Base-by-base conservation (phyloP, 2,329 filamentous ascomycete species). In the Thyridium curvatum region DNA sequence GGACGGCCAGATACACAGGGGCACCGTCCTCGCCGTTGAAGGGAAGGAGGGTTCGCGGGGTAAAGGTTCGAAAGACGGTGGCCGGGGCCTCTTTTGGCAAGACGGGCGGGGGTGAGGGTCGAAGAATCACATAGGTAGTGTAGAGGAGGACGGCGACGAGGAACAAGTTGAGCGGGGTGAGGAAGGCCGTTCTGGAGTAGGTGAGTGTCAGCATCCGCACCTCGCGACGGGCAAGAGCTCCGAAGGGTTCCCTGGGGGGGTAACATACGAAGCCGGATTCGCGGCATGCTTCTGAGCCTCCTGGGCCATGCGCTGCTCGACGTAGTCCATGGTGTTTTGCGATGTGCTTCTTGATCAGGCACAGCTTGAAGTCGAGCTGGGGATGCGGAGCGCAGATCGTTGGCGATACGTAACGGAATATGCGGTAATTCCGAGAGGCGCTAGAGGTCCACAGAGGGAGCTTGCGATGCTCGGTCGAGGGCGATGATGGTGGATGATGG, bases 1-100 rank as follows among this genome's bases (percentile, higher is more conserved):
- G 85, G 14, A 97, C 89, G n/a, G 88, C 86, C 35, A 98, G 77
- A 64, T 87, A 95, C 41, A 97, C 86, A 36, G 87, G 87, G 49
- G 68, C 69, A 52, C 73, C 74, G 53, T 85, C 74, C 39, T 71
- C 66, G 58, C 93, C 93, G 65, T 91, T 90, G 73, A 82, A 91
- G 26, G 87, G 85, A 21, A 88, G 75, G n/a, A 98, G 79, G 4
- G 86, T 87, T 32, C 68, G 80, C 17, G 86, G 86, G 12, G 82
- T 91, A 68, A 88, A 84, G 40, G 73, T 82, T 41, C 65, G 66
- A 69, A 84, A 84, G 51, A 85, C 75, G 50, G 69, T 65, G 38
- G 80, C 71, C 0, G 79, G 69, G 6, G 73, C 59, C 33, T 77
- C 68, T 46, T 68, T 67, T 33, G 76, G 69, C 18, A 81, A 60